These are phyloP conservation scores for Psilocybe cyanescens DNA, from an alignment of 768 basidiomycete species.

Conservation along the genomic window DNA sequence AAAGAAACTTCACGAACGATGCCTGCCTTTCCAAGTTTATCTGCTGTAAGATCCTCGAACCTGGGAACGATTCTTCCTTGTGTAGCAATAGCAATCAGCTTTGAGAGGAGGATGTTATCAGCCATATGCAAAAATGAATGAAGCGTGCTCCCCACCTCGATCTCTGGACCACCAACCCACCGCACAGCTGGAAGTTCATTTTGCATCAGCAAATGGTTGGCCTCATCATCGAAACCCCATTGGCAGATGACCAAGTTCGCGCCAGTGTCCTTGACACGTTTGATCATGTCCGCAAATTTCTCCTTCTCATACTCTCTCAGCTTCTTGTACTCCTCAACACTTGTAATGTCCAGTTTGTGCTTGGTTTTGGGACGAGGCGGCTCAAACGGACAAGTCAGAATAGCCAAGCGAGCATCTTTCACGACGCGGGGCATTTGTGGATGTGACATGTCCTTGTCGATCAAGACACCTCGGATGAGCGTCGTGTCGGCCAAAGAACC, in stretches of 20 bases:
- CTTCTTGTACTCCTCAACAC: constrained; percentile 96
- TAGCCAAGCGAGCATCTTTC: constrained; percentile 89
- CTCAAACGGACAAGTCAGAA: constrained; percentile 98
- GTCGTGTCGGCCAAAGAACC: constrained; percentile 94
- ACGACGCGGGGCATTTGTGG: constrained; percentile 95
- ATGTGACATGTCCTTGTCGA: constrained; percentile 99
- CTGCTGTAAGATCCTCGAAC: constrained; percentile 91
- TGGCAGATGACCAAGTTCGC: constrained; percentile 99
- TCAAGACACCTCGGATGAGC: constrained; percentile 95
- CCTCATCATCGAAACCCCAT: constrained; percentile 99
- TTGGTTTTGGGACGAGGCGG: constrained; percentile 99
- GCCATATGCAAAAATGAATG: background rate
- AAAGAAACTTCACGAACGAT: constrained; percentile 94
- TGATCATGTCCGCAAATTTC: constrained; percentile 98
- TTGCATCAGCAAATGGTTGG: constrained; percentile 97
- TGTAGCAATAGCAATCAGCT: constrained; percentile 98
- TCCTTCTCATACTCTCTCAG: constrained; percentile 93
- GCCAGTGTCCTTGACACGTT: constrained; percentile 92
- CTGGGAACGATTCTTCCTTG: constrained; percentile 98
- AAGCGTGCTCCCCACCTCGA: constrained; percentile 65
- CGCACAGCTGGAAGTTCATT: constrained; percentile 96
- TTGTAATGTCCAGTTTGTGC: constrained; percentile 97
- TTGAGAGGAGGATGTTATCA: background rate
- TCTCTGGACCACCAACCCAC: constrained; percentile 99
- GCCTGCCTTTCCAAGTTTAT: constrained; percentile 93